Evolutionary conservation across 2,329 filamentous ascomycete species (phyloP).

Genomic region (Meredithiella fracta): DNA sequence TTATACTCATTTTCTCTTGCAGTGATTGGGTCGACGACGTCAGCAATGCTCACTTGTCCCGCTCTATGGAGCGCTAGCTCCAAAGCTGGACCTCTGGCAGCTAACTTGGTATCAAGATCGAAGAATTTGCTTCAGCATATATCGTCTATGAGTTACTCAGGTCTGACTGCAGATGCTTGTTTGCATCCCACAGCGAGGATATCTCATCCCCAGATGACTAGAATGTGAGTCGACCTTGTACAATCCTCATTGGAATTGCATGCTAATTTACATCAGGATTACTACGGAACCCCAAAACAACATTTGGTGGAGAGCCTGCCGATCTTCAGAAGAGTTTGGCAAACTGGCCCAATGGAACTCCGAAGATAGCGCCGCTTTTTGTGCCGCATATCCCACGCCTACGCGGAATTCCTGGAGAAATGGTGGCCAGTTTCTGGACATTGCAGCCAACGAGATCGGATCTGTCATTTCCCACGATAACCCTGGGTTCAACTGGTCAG

Average conservation of each 20-base stretch:
- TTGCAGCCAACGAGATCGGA: conserved; percentile 13
- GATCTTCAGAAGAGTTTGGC: conserved; percentile 11
- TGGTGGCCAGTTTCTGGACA: conserved; percentile 13
- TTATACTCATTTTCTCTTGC: background rate
- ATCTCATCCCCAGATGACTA: background rate
- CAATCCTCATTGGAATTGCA: background rate
- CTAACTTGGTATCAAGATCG: background rate
- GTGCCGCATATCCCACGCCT: conserved; percentile 6
- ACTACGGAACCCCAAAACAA: background rate
- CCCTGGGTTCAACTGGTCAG: conserved; percentile 10
- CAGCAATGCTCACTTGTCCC: conserved; percentile 6
- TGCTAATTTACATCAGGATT: background rate
- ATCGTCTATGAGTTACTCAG: background rate
- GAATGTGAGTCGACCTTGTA: conserved; percentile 4
- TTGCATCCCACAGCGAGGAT: background rate
- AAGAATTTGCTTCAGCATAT: background rate
- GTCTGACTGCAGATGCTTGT: background rate
- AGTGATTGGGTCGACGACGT: background rate
- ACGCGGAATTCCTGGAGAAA: conserved; percentile 4
- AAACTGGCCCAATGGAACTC: background rate
- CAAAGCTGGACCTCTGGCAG: background rate
- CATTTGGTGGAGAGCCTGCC: conserved; percentile 13
- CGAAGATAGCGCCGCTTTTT: conserved; percentile 6
- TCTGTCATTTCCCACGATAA: conserved; percentile 10
- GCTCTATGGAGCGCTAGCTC: background rate